Base-by-base conservation (phyloP, 768 basidiomycete species). In the Trametes punicea region DNA sequence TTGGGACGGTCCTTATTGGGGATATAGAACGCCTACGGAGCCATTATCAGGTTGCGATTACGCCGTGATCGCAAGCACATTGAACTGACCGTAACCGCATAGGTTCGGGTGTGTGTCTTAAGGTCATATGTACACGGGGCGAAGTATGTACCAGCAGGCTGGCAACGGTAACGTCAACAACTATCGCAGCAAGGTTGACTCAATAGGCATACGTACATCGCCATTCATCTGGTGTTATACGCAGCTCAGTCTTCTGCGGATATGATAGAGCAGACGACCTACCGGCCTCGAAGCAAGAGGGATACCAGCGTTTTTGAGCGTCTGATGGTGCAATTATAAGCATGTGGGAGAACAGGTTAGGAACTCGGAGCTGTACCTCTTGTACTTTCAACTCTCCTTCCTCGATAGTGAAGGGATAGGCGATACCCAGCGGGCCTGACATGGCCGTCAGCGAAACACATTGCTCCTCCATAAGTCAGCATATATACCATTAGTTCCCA, bases 1-100 rank as follows among this genome's bases (percentile, higher is more conserved):
- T 74, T 75, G 13, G 56, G 49, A 13, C 70, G 5, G 21, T 62
- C 55, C 34, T 53, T 61, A 56, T 66, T 62, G 0, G 68, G 68
- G 0, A 63, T 26, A 38, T 65, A 66, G 47, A 59, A 68, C 1
- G 59, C 63, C 69, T 65, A n/a, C 6, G 25, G 3, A n/a, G 11
- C 11, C 46, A 6, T n/a, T n/a, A n/a, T n/a, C n/a, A n/a, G n/a
- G n/a, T n/a, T n/a, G n/a, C n/a, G n/a, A n/a, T n/a, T n/a, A n/a
- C n/a, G n/a, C n/a, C n/a, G 2, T 6, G n/a, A 4, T 6, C 1
- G n/a, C 8, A 4, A 8, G 16, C 15, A 23, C 3, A 27, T 2
- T 20, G n/a, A n/a, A 59, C 68, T 65, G 7, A 70, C 74, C 5
- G 70, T 72, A 9, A 52, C 38, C 1, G 63, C 49, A 38, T 66